Conservation (phyloP, 2,329 filamentous ascomycete genomes). For the Dactylella cylindrospora region DNA sequence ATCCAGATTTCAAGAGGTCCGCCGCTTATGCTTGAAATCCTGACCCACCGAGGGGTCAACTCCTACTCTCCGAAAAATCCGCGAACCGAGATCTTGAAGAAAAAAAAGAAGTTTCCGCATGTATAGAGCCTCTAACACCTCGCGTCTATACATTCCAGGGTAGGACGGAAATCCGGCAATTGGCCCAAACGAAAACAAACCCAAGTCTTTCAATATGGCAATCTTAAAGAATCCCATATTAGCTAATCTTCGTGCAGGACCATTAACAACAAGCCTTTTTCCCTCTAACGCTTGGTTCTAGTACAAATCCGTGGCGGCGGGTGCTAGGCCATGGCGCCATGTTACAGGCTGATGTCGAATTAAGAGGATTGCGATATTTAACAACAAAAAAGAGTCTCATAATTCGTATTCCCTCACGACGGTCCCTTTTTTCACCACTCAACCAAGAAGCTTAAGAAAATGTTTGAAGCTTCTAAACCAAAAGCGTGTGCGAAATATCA, state of each 20-base stretch:
- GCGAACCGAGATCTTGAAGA: conserved; percentile 25
- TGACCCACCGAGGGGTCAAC: too few relatives aligned
- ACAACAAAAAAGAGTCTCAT: neutral
- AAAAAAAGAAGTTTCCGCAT: too few relatives aligned
- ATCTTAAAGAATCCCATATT: conserved; percentile 2
- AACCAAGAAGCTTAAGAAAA: too few relatives aligned
- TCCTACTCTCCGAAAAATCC: conserved; percentile 9
- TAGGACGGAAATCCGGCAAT: conserved; percentile 6
- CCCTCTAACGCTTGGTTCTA: too few relatives aligned
- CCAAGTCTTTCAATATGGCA: neutral
- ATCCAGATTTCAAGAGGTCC: conserved; percentile 4
- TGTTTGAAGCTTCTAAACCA: too few relatives aligned
- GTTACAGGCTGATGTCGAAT: conserved; percentile 10
- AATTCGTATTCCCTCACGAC: neutral
- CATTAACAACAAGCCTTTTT: too few relatives aligned
- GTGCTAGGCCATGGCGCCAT: conserved; percentile 20
- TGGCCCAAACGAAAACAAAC: too few relatives aligned
- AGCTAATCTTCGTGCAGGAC: neutral
- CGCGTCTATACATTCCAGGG: too few relatives aligned
- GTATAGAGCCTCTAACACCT: too few relatives aligned
- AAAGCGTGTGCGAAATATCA: too few relatives aligned
- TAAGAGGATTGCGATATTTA: neutral
- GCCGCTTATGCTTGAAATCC: too few relatives aligned
- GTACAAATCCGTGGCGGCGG: too few relatives aligned
- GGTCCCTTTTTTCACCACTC: neutral